These are phyloP conservation scores for Nemania sp. DNA, from an alignment of 2,329 filamentous ascomycete genomes.

Conservation along the genomic window DNA sequence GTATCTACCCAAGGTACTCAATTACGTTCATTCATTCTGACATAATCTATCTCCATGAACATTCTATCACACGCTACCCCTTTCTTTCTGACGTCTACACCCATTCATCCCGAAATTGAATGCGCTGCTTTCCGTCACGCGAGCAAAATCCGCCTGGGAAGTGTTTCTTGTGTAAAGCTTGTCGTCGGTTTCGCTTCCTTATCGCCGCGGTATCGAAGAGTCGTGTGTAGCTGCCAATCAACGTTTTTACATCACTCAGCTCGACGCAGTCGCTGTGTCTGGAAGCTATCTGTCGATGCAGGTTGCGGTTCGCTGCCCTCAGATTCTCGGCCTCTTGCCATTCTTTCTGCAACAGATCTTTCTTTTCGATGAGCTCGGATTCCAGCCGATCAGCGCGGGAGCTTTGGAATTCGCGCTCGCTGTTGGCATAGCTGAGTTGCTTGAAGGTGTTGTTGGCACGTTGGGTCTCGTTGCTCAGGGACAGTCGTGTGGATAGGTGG, in stretches of 20 bases:
- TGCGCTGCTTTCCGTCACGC: not conserved
- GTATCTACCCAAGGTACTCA: no score
- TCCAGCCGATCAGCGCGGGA: not conserved
- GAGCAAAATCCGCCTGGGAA: not conserved
- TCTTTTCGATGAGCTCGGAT: not conserved
- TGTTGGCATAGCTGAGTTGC: not conserved
- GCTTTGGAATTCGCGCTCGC: no score
- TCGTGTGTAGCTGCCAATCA: not conserved
- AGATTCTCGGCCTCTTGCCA: not conserved
- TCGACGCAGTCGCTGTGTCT: not conserved
- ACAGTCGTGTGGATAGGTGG: no score
- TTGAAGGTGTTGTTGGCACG: not conserved
- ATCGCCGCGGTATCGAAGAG: not conserved
- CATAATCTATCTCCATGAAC: no score
- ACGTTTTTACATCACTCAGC: not conserved
- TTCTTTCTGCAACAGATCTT: not conserved
- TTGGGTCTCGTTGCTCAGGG: no score
- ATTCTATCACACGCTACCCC: no score
- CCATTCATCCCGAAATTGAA: not conserved
- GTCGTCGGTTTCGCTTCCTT: not conserved
- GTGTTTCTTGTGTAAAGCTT: not conserved
- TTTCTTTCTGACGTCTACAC: no score
- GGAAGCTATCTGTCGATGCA: not conserved
- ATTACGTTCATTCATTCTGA: no score
- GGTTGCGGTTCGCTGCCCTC: not conserved